Evolutionary conservation across 2,329 filamentous ascomycete genomes (phyloP).

Genomic region (Monosporascus sp.): DNA sequence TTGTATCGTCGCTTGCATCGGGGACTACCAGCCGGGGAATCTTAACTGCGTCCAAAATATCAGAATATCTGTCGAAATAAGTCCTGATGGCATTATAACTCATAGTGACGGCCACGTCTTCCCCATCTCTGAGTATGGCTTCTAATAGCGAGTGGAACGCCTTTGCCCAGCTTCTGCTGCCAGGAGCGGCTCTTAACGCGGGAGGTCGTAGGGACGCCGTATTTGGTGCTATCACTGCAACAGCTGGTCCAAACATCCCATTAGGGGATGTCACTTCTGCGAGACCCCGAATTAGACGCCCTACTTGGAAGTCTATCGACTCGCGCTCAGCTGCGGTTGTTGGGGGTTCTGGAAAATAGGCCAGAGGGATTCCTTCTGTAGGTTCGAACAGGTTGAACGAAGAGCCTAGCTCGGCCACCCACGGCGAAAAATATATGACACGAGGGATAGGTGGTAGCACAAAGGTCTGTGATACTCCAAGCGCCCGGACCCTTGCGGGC

Average conservation of each 20-base stretch:
- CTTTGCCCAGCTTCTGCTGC: conserved; percentile 44
- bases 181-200: conserved; percentile 5
- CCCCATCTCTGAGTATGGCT: conserved; percentile 50
- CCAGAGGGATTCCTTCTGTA: conserved; percentile 32
- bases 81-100: conserved; percentile 49
- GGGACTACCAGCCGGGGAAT: conserved; percentile 48
- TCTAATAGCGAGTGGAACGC: conserved; percentile 55
- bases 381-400: conserved; percentile 39
- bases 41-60: conserved; percentile 47
- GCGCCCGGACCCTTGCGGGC: conserved; percentile 2
- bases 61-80: conserved; percentile 44
- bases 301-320: conserved; percentile 40
- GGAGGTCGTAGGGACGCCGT: conserved; percentile 1
- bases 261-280: conserved; percentile 39
- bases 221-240: conserved; percentile 27
- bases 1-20: conserved; percentile 44
- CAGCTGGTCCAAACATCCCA: conserved; percentile 41
- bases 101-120: conserved; percentile 54
- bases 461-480: conserved; percentile 3
- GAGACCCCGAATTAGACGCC: conserved; percentile 39
- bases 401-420: conserved; percentile 22
- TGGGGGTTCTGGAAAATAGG: conserved; percentile 23
- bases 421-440: conserved; percentile 32
- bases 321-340: conserved; percentile 30
- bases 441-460: conserved; percentile 33